Percentiles rank a stretch among this genome's conserved stretches.
phyloP scores from a whole-genome alignment of 495 filamentous ascomycete species.

The Hypoxylon trugodes region DNA sequence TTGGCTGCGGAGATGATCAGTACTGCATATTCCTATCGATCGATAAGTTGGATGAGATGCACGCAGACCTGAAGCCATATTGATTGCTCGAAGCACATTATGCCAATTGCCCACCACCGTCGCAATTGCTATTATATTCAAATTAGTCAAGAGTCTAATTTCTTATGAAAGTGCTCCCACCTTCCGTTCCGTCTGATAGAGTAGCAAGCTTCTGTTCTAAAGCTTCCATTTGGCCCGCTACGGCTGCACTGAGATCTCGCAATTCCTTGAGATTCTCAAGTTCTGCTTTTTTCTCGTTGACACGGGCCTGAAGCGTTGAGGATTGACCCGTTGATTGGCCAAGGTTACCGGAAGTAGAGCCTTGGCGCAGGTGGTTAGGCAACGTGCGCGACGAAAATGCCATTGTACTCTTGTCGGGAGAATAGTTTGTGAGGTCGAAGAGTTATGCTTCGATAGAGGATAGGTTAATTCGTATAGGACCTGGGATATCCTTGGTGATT shows the following conservation, averaged over 20 bases:
- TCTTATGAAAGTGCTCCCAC: conserved; percentile 50
- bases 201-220: conserved; percentile 88
- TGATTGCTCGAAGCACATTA: conserved; percentile 90
- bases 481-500: background rate
- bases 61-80: conserved; percentile 89
- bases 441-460: background rate
- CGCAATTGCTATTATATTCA: conserved; percentile 73
- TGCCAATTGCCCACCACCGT: conserved; percentile 95
- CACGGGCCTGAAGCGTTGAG: conserved; percentile 80
- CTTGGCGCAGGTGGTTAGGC: conserved; percentile 66
- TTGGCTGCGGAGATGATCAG: conserved; percentile 55
- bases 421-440: background rate
- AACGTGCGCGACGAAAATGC: conserved; percentile 59
- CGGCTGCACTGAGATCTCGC: conserved; percentile 83
- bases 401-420: conserved; percentile 19
- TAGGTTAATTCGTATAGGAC: conserved; percentile 2
- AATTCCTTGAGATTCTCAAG: conserved; percentile 88
- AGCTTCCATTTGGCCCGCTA: conserved; percentile 90
- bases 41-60: conserved; percentile 68
- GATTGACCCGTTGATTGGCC: conserved; percentile 70
- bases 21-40: conserved; percentile 47
- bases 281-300: conserved; percentile 93
- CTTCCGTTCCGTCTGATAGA: conserved; percentile 92
- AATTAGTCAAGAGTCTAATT: conserved; percentile 7
- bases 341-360: conserved; percentile 56